phyloP scores from a whole-genome alignment of 371 early-diverging fungal genomes.

The Syncephalis plumigaleata region DNA sequence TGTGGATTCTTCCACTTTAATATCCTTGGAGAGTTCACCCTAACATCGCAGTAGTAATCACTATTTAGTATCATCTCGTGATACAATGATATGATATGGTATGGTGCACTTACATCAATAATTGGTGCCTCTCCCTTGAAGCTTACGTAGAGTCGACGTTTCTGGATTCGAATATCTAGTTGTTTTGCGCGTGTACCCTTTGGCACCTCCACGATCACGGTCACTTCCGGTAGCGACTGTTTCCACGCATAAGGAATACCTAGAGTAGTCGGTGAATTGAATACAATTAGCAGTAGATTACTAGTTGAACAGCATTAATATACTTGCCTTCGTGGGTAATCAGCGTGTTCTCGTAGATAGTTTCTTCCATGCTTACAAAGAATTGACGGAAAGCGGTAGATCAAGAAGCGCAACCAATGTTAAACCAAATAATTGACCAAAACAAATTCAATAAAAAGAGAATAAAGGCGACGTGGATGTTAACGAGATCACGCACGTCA shows the following conservation, averaged over 20 bases:
- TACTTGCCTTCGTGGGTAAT: too few species aligned
- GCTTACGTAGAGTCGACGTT: constrained; percentile 42
- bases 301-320: too few species aligned
- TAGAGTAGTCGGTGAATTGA: constrained; percentile 12
- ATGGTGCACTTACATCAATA: constrained; percentile 38
- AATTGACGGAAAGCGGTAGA: too few species aligned
- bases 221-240: constrained; percentile 76
- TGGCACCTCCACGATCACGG: constrained; percentile 53
- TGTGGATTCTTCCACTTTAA: constrained; percentile 67
- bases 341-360: too few species aligned
- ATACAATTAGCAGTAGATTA: not conserved
- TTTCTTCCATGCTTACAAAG: not conserved
- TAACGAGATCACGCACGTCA: too few species aligned
- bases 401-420: too few species aligned
- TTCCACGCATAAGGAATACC: constrained; percentile 61
- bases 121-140: constrained; percentile 60
- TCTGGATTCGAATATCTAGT: constrained; percentile 45
- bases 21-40: constrained; percentile 51
- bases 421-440: too few species aligned
- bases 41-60: constrained; percentile 10
- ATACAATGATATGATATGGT: not conserved
- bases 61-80: too few species aligned
- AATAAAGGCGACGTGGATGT: too few species aligned
- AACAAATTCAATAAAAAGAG: too few species aligned
- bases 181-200: constrained; percentile 56